Evolutionary conservation across 1,284 basidiomycete genomes (phyloP), one percentile per base, ranked within the genome.

Genomic region (Kwoniella shivajii): DNA sequence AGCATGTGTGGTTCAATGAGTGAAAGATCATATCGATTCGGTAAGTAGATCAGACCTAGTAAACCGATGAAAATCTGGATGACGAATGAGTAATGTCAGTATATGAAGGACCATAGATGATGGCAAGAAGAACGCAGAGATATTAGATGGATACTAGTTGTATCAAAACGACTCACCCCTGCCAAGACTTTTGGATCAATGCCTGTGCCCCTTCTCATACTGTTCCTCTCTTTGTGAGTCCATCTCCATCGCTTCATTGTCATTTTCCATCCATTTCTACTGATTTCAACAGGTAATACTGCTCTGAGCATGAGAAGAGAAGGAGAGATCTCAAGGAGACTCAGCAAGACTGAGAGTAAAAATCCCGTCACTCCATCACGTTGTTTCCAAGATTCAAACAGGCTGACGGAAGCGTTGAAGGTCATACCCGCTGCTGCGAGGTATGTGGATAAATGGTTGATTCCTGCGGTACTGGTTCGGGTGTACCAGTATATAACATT

Each of bases 401-500:
- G n/a, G 10, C n/a, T 18, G 7, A 38, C 31, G n/a, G 50, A 30
- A 6, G 34, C 26, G 10, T 36, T 30, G 13, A 44, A 5, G 16
- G 57, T 11, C 22, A 37, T 20, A 3, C 33, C 16, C 1, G 36
- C 10, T 6, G 45, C 45, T 18, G 18, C 14, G n/a, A 60, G 31
- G 26, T 33, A 24, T 1, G 48, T 47, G 2, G 49, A 47, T 13
- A 20, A 20, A 14, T 42, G 36, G 22, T 50, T 44, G 44, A 67
- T 47, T 16, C 63, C 63, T 29, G 47, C 44, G 7, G 56, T 46
- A 4, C 60, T 65, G 2, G 30, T 27, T 11, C 65, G 50, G 10
- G 65, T 65, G 50, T 61, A 65, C 65, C 65, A 67, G 50, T 67
- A 67, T 4, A 60, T 31, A 0, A 56, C 22, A 37, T 20, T 36